Base-by-base conservation (phyloP, 345 rosid species). In the Dipteronia sinensis region DNA sequence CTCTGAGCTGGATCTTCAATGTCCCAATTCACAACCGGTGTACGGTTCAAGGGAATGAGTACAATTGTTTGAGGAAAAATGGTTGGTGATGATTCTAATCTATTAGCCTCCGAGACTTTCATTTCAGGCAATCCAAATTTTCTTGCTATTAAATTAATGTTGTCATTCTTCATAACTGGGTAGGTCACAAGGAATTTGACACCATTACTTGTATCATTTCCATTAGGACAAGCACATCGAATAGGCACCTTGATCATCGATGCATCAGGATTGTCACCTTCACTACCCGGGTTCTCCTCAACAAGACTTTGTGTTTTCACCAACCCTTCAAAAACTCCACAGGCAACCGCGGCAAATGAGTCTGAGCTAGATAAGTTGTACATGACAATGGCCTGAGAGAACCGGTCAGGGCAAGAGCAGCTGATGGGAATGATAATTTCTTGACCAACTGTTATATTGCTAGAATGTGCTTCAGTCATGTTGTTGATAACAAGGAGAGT, bases 221-320 rank as follows among this genome's bases (percentile, higher is more conserved):
- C 27, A 68, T 13, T 40, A n/a, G 88, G 84, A 76, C 88, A 82
- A 78, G 82, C 88, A 47, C 88, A 82, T 72, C 82, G 80, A 67
- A 85, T 78, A 0, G 82, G 81, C 27, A 80, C 81, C 72, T 67
- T 78, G 63, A 85, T 69, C 66, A 40, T 64, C 68, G 25, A 69
- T 73, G 66, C 66, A 42, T 29, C 72, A n/a, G 73, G 46, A 70
- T 13, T 49, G 7, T 22, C 44, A 31, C 7, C 74, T 58, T 27
- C 55, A 10, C 69, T 58, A 23, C n/a, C 62, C 1, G 82, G 67
- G 58, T 82, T 82, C 64, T 80, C 72, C 10, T 75, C 61, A 2
- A 49, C 10, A 1, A 85, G 69, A 73, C 67, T 78, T 19, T 72
- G 79, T 15, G 59, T 77, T 77, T 75, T 78, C 64, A 73, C 82